A percentile compares a stretch with the other conserved stretches of the same genome.
phyloP scores from a whole-genome alignment of 768 basidiomycete genomes.

The Boletus vermiculosoides region DNA sequence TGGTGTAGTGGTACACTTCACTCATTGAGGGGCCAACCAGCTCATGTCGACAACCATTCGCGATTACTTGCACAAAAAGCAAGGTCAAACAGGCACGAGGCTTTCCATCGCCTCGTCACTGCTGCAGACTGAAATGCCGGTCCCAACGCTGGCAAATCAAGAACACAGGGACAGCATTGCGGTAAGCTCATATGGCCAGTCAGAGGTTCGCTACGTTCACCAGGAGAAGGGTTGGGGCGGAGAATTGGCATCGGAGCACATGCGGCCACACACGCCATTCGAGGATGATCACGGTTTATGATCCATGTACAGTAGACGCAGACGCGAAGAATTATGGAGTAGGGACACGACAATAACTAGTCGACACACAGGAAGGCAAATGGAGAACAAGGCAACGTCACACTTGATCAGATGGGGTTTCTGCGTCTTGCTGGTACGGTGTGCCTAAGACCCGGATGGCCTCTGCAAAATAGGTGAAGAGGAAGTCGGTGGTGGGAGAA shows the following conservation, averaged over 20 bases:
- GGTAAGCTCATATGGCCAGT: constrained; percentile 28
- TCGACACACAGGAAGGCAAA: neutral
- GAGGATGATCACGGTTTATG: constrained; percentile 38
- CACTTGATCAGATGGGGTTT: constrained; percentile 19
- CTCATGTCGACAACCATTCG: constrained; percentile 62
- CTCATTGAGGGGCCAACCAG: constrained; percentile 35
- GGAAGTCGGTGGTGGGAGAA: neutral
- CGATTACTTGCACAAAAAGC: constrained; percentile 67
- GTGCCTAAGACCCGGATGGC: constrained; percentile 46
- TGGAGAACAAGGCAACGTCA: neutral
- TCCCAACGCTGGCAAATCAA: constrained; percentile 29
- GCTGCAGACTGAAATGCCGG: constrained; percentile 28
- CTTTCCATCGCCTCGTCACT: constrained; percentile 27
- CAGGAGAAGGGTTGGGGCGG: constrained; percentile 34
- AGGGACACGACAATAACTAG: constrained; percentile 1
- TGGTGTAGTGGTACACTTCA: neutral
- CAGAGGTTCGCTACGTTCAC: constrained; percentile 28
- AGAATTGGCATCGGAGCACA: constrained; percentile 36
- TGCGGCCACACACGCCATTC: constrained; percentile 40
- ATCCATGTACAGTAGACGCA: constrained; percentile 23
- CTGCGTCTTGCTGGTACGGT: constrained; percentile 28
- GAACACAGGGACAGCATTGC: constrained; percentile 31
- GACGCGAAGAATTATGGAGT: neutral
- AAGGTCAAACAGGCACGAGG: constrained; percentile 20
- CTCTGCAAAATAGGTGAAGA: constrained; percentile 42